Base-by-base conservation (phyloP, 345 rosid species). In the Linum lewisii region DNA sequence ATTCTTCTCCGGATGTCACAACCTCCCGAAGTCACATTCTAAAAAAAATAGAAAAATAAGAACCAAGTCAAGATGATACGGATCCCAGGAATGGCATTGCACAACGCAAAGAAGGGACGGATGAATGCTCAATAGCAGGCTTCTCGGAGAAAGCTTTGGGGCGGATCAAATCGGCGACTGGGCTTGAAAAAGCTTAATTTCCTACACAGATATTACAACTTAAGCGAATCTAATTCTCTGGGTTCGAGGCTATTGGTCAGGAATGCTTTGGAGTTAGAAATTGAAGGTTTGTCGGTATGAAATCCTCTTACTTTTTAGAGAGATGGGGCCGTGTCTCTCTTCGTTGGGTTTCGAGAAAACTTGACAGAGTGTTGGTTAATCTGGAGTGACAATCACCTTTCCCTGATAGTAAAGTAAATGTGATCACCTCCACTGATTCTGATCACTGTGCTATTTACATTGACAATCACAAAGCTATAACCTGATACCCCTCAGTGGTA, bases 91-190 rank as follows among this genome's bases (percentile, higher is more conserved):
- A 42, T 42, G 47, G 47, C 47, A 42, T 42, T 42, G 47, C 47
- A 42, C 47, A 42, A 42, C 47, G 47, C 47, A 42, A 42, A 42
- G 47, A 42, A 42, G 47, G 47, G 47, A 42, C 47, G 47, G 47
- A 42, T 42, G 47, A 42, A 42, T 42, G 47, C 47, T 42, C 47
- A 42, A 42, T 42, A 42, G 47, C 18, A 42, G 47, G 47, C 47
- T 42, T 42, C 47, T 42, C 47, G 47, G 47, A 11, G 47, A 42
- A 42, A 42, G 47, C 47, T 42, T 42, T 42, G 47, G 47, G 47
- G 47, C 47, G 47, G 47, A 42, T 42, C 47, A 42, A 42, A 42
- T 42, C 47, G 47, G 47, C 47, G 47, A 42, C 47, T 42, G 47
- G 47, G 47, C 47, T 42, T 42, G 47, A 42, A 42, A 42, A 42